phyloP scores from a whole-genome alignment of 345 rosid genomes.

The Citrus mangshanensis region DNA sequence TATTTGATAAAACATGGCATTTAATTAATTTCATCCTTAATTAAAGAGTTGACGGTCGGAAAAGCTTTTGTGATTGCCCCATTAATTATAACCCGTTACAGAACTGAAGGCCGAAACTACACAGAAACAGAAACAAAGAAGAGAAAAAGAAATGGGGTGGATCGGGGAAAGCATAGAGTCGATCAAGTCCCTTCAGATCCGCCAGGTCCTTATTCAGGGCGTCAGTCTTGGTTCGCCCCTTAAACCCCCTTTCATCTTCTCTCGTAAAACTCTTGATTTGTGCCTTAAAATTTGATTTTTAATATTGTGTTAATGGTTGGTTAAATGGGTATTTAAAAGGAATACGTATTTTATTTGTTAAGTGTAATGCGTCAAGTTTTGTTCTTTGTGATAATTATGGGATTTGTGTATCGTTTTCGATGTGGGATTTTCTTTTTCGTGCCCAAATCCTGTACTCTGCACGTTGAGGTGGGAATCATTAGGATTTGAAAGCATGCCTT shows the following conservation, averaged over 20 bases:
- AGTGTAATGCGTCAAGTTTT: not conserved
- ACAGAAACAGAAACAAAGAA: not conserved
- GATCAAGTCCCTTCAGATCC: slow-evolving; percentile 73
- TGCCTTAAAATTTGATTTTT: not conserved
- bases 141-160: slow-evolving; percentile 51
- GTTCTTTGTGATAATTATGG: not conserved
- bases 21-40: not conserved
- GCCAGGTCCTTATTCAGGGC: slow-evolving; percentile 78
- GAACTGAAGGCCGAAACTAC: not conserved
- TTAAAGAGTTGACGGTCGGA: too few relatives aligned
- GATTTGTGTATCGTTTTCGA: not conserved
- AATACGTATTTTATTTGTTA: not conserved
- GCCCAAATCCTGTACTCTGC: not conserved
- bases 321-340: not conserved
- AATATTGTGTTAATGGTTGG: not conserved
- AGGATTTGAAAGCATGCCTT: not conserved
- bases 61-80: not conserved
- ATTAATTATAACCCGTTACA: not conserved
- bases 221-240: slow-evolving; percentile 71
- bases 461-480: not conserved
- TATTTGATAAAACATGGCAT: not conserved
- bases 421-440: not conserved
- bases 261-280: not conserved
- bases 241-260: not conserved
- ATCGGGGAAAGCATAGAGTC: slow-evolving; percentile 79